Conservation (phyloP, 768 basidiomycete species). For the Trametes maxima region DNA sequence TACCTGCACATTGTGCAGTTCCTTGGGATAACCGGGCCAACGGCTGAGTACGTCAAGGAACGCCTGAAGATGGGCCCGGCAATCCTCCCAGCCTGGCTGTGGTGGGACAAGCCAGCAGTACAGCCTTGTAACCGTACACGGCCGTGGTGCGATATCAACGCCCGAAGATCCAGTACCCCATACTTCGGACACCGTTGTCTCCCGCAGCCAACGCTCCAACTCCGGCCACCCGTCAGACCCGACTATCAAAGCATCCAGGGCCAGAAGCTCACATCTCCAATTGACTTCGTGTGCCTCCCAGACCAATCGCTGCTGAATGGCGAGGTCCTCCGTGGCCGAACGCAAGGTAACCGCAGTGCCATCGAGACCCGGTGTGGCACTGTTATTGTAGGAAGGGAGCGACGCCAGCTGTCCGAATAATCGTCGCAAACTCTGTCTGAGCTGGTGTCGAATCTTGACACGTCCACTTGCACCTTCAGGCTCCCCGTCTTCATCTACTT, state of each 20-base stretch:
- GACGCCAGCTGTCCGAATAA: too few species aligned
- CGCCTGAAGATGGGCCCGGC: not conserved
- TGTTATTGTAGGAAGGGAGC: too few species aligned
- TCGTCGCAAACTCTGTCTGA: too few species aligned
- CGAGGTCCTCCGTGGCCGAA: not conserved
- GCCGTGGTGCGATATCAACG: not conserved
- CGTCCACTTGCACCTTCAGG: too few species aligned
- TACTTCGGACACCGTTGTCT: not conserved
- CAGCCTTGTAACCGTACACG: too few species aligned
- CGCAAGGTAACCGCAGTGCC: too few species aligned
- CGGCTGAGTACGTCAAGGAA: not conserved
- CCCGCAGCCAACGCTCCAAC: too few species aligned
- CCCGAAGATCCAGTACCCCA: not conserved
- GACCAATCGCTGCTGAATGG: not conserved
- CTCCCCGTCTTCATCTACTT: too few species aligned
- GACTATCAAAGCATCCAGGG: not conserved
- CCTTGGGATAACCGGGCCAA: not conserved
- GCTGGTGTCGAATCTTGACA: too few species aligned
- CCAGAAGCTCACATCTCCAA: slow-evolving; percentile 2
- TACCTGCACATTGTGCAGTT: not conserved
- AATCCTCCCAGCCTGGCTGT: too few species aligned
- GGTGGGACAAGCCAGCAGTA: not conserved
- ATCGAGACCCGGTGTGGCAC: too few species aligned
- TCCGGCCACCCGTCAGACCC: too few species aligned
- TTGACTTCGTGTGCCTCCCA: slow-evolving; percentile 7